Evolutionary conservation across 495 filamentous ascomycete species (phyloP), one percentile per base, ranked within the genome.

Genomic region (Penicillium taxi): DNA sequence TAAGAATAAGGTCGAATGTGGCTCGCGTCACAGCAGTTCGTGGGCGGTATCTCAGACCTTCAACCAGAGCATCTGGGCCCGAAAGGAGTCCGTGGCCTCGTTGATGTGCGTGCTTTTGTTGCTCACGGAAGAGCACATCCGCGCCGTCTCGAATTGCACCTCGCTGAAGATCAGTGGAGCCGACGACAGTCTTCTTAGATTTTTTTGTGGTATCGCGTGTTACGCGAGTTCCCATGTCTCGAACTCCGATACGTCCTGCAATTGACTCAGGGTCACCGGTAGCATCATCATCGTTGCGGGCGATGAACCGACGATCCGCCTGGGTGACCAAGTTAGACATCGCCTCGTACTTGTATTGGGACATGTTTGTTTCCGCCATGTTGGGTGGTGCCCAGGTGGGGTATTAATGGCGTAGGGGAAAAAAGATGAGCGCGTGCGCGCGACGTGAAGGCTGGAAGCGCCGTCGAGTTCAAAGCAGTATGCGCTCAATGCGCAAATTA

Each of bases 261-360:
- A 99, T 76, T 35, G 91, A 96, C 65, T 99, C 91, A 33, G 91
- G 91, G 58, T 99, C 93, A 51, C 91, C 91, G 23, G 93, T 96
- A 40, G 84, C 80, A 63, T 99, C 91, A 66, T 99, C 91, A 47
- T 81, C 85, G 46, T 84, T 78, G 50, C 88, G 80, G 37, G 86
- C 88, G 49, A 90, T 80, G 59, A 99, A 96, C 56, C 93, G 82
- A 64, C 86, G 81, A 71, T 99, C 91, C 69, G 87, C 89, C 81
- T 96, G 90, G 76, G 96, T 86, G 59, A 99, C 91, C 86, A 99
- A 80, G 79, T 99, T 99, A 71, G 91, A 96, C 91, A 99, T 99
- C 61, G 87, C 89, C 80, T 86, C 85, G 75, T 99, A 99, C 66
- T 99, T 99, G 74, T 95, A 99, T 67, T 96, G 89, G 52, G 84